These are phyloP conservation scores for Inonotus hispidus DNA, from an alignment of 1,284 basidiomycete genomes.

Conservation along the genomic window DNA sequence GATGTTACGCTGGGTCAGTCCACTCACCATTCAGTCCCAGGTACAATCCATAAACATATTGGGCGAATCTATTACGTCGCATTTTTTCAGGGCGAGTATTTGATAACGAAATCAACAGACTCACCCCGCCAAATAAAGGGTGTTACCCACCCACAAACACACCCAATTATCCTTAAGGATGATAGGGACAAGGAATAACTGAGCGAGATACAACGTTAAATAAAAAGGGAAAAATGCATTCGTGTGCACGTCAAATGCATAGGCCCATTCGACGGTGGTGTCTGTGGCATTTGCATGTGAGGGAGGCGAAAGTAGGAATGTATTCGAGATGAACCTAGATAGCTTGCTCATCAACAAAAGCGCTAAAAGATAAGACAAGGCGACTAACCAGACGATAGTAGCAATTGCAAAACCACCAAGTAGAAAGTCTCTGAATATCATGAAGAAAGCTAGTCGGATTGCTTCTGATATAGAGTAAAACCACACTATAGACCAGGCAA, in stretches of 20 bases:
- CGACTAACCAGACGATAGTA: constrained; percentile 65
- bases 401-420: constrained; percentile 69
- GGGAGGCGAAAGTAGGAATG: constrained; percentile 62
- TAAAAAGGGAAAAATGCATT: constrained; percentile 94
- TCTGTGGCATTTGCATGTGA: constrained; percentile 69
- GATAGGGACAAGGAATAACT: constrained; percentile 79
- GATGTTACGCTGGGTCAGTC: not conserved
- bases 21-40: constrained; percentile 74
- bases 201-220: constrained; percentile 80
- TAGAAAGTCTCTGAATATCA: constrained; percentile 87
- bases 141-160: constrained; percentile 89
- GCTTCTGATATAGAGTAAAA: constrained; percentile 52
- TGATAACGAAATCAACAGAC: constrained; percentile 25
- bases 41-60: constrained; percentile 89
- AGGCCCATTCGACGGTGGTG: constrained; percentile 82
- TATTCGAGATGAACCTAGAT: constrained; percentile 66
- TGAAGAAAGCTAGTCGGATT: constrained; percentile 63
- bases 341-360: not conserved
- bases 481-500: constrained; percentile 85
- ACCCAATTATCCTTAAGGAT: constrained; percentile 85
- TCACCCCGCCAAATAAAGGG: constrained; percentile 81
- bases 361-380: too few species aligned
- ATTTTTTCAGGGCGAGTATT: not conserved
- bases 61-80: constrained; percentile 54
- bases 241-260: constrained; percentile 92